Base-by-base conservation (phyloP, 345 rosid genomes). In the Geranium brycei region DNA sequence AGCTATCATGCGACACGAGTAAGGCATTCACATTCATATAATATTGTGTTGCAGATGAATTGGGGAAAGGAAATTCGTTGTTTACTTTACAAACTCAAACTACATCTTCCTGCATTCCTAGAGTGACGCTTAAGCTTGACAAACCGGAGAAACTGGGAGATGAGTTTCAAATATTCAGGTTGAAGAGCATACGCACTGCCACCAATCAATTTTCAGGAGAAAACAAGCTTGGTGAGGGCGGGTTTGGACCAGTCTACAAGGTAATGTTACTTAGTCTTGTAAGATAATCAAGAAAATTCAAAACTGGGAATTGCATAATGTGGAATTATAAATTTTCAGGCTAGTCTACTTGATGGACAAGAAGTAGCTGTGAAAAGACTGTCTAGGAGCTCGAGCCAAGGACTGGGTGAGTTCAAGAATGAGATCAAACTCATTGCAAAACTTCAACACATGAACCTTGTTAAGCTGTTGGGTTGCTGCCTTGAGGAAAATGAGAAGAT, bases 361-460 rank as follows among this genome's bases (percentile, higher is more conserved):
- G 73, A 75, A 56, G 69, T 85, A 17, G 90, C 85, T 2, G 78
- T 81, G 28, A 85, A 85, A 75, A 80, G 80, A 69, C 63, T 79
- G 8, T 74, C 83, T 7, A 64, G 67, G 61, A 73, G 41, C 57
- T 82, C 87, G 0, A 69, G 73, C 28, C 85, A 82, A 77, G 87
- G 85, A 18, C 69, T 68, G 5, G 64, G 61, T 58, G 83, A 85
- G 65, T 85, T 85, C 72, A 73, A 71, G 69, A 85, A 80, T 60
- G 85, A 85, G 74, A 75, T 79, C 59, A 66, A 62, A 7, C 64
- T 85, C 17, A 76, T 80, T 0, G 72, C 83, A 0, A 82, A 75
- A 66, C 79, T 85, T 64, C 87, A 67, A 59, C 82, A 82, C 62
- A 73, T 61, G 62, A 85, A 85, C 41, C 83, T 85, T n/a, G 85